Evolutionary conservation across 73 alveolate species (phyloP).

Genomic region (Tetrahymena malaccensis): DNA sequence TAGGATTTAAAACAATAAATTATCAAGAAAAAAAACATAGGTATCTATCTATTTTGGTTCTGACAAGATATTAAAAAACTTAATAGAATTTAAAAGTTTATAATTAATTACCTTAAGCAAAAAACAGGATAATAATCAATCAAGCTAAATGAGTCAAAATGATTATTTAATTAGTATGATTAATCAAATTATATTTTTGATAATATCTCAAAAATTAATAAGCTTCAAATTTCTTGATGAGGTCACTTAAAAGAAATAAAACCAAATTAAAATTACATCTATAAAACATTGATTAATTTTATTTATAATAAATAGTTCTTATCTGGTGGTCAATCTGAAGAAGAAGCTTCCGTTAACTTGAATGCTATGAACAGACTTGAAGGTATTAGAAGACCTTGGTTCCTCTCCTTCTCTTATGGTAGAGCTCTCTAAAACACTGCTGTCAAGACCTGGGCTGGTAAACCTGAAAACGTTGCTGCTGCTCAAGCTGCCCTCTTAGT

Average conservation of each 20-base stretch:
- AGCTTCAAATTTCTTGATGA: not conserved
- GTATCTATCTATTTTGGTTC: not conserved
- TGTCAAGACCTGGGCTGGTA: constrained; percentile 95
- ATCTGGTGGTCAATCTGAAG: constrained; percentile 94
- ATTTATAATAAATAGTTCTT: constrained; percentile 44
- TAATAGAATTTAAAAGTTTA: not conserved
- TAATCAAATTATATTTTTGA: too few relatives aligned
- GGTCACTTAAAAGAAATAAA: not conserved
- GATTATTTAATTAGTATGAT: not conserved
- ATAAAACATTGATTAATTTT: not conserved
- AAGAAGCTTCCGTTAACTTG: constrained; percentile 88
- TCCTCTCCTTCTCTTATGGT: constrained; percentile 92
- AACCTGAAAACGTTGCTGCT: constrained; percentile 80
- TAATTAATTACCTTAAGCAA: not conserved
- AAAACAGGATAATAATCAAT: not conserved
- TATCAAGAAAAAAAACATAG: not conserved
- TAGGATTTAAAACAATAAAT: not conserved
- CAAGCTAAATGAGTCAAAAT: not conserved
- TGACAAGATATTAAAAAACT: not conserved
- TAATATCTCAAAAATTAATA: too few relatives aligned
- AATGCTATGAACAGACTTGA: constrained; percentile 86
- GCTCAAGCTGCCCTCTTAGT: constrained; percentile 84
- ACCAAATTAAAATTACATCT: too few relatives aligned
- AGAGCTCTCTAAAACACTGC: constrained; percentile 90
- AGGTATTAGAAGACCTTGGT: constrained; percentile 79